Evolutionary conservation across 1,284 basidiomycete genomes (phyloP).

Genomic region (Cryptococcus maquisensis): DNA sequence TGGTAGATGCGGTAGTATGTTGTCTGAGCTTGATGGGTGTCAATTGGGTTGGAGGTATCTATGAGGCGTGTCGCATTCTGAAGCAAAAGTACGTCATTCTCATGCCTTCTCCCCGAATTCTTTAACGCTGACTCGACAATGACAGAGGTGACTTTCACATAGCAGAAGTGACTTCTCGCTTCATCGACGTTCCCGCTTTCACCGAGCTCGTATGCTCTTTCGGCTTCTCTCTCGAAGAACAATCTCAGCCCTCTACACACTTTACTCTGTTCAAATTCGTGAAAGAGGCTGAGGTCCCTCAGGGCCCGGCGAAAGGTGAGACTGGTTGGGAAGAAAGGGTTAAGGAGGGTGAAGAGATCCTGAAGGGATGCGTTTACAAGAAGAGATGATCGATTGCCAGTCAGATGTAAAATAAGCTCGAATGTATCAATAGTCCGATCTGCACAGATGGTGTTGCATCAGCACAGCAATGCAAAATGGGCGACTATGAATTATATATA

Average conservation of each 20-base stretch:
- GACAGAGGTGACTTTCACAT: conserved; percentile 79
- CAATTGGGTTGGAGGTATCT: conserved; percentile 87
- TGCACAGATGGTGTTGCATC: neutral
- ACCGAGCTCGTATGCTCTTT: conserved; percentile 63
- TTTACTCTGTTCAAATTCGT: conserved; percentile 82
- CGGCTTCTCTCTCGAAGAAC: conserved; percentile 72
- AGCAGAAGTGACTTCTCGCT: conserved; percentile 92
- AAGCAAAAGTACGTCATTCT: conserved; percentile 63
- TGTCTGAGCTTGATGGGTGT: conserved; percentile 95
- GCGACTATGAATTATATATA: neutral
- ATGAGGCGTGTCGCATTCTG: conserved; percentile 84
- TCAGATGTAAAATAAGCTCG: neutral
- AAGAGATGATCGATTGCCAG: conserved; percentile 60
- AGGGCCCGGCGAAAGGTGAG: conserved; percentile 48
- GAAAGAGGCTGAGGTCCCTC: conserved; percentile 57
- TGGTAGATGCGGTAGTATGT: conserved; percentile 89
- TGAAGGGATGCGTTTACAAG: conserved; percentile 97
- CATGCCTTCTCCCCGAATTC: neutral
- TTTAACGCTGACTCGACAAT: neutral
- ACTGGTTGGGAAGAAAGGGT: conserved; percentile 64
- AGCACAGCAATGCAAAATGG: neutral
- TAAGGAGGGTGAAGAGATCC: conserved; percentile 57
- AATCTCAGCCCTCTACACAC: conserved; percentile 72
- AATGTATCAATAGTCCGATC: neutral
- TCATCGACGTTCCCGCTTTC: conserved; percentile 72